Evolutionary conservation across 495 filamentous ascomycete genomes (phyloP).

Genomic region (Neurospora tetrasperma): DNA sequence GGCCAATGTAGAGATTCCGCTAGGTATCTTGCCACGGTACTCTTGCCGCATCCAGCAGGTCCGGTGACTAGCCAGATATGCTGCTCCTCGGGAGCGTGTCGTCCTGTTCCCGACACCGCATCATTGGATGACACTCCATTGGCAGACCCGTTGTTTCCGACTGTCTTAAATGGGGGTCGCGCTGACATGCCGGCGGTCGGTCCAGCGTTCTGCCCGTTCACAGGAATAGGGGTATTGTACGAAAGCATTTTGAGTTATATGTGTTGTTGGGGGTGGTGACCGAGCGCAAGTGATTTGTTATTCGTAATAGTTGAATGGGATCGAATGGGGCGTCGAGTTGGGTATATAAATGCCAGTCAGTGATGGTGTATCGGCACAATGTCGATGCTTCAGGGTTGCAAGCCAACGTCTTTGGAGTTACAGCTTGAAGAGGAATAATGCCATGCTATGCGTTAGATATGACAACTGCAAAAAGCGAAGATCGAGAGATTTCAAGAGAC

Average conservation of each 20-base stretch:
- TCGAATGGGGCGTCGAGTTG: not conserved
- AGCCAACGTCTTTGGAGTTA: not conserved
- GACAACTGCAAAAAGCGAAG: not conserved
- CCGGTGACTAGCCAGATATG: conserved; percentile 98
- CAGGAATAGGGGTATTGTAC: conserved; percentile 28
- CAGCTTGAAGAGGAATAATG: not conserved
- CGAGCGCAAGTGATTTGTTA: not conserved
- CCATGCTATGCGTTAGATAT: not conserved
- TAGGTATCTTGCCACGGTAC: conserved; percentile 74
- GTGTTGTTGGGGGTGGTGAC: not conserved
- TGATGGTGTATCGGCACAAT: not conserved
- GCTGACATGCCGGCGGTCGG: conserved; percentile 23
- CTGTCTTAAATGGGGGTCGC: conserved; percentile 18
- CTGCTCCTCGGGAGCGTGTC: conserved; percentile 36
- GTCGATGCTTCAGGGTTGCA: not conserved
- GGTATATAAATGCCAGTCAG: not conserved
- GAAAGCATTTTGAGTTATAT: conserved; percentile 27
- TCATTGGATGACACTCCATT: conserved; percentile 19
- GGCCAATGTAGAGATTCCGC: conserved; percentile 60
- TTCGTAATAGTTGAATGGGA: not conserved
- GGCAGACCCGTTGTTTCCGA: conserved; percentile 16
- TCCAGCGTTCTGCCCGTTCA: conserved; percentile 25
- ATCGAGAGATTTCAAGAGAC: not conserved
- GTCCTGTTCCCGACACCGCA: conserved; percentile 14
- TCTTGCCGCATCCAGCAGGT: conserved; percentile 94